Evolutionary conservation across 73 alveolate species (phyloP).

Genomic region (Paramecium octaurelia): DNA sequence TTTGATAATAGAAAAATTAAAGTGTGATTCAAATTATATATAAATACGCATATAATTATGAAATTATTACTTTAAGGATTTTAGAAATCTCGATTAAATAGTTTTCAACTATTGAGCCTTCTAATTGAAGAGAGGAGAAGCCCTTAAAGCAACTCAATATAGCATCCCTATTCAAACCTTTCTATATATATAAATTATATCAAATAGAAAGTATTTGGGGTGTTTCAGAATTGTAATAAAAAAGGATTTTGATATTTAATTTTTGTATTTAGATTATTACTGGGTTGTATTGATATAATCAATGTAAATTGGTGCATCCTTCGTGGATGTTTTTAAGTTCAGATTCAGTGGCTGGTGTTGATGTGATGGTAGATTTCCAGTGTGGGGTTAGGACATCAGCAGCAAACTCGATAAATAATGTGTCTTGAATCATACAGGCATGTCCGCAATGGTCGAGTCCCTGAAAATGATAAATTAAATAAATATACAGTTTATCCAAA

Average conservation of each 20-base stretch:
- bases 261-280: neutral
- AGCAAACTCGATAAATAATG: neutral
- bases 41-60: too few species aligned
- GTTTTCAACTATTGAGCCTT: too few species aligned
- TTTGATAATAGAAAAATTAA: too few species aligned
- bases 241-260: neutral
- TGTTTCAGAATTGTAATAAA: neutral
- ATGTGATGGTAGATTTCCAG: neutral
- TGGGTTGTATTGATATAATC: neutral
- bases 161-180: too few species aligned
- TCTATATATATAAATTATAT: too few species aligned
- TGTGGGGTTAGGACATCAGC: neutral
- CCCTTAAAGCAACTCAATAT: too few species aligned
- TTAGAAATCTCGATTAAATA: too few species aligned
- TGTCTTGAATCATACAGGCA: constrained; percentile 56
- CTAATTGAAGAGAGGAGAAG: too few species aligned
- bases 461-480: neutral
- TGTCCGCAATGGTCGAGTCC: constrained; percentile 50
- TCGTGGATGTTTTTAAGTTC: neutral
- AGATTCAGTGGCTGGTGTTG: neutral
- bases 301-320: constrained; percentile 13
- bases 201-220: too few species aligned
- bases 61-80: too few species aligned
- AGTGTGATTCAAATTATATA: too few species aligned
- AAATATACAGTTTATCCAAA: neutral